Evolutionary conservation across 139 green algal species (phyloP), one percentile per base, ranked within the genome.

Genomic region (Zygnema cylindricum): DNA sequence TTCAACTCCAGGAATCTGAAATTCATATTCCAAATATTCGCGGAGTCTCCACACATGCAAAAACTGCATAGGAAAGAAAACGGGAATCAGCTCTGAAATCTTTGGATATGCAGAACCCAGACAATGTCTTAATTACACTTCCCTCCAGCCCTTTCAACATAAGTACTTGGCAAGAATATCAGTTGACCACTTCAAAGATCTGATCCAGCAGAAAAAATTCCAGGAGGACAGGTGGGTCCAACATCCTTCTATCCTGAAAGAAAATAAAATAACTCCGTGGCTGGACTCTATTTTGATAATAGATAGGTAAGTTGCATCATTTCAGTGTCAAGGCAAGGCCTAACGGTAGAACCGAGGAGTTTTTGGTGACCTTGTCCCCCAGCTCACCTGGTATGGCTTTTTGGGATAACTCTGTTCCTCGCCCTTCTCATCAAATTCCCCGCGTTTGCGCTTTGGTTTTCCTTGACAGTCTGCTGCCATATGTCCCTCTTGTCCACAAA

Each of bases 11-110:
- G 43, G 57, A 2, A 92, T 54, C 21, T 41, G 32, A 84, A 98
- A 95, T 75, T 99, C 98, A 41, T 97, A 89, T 25, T 93, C 93
- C 38, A 99, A 93, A 90, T 99, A 99, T 93, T 99, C 98, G 0
- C 98, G 92, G 91, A 99, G 93, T n/a, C 97, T 91, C 81, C 57
- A 91, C 25, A 97, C 88, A 32, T 97, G 94, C 85, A 95, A 92
- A 22, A 98, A 92, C 91, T 98, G 93, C 30, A 43, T 11, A 38
- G 2, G 39, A 88, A 89, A 79, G 43, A 79, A 16, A 79, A 11
- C 71, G 43, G 38, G 7, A 79, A 16, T 43, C 42, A 79, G 36
- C 71, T n/a, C n/a, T n/a, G n/a, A n/a, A n/a, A n/a, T n/a, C n/a
- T n/a, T n/a, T n/a, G n/a, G n/a, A n/a, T n/a, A n/a, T n/a, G n/a